Evolutionary conservation across 495 filamentous ascomycete genomes (phyloP).

Genomic region (Pyrenopolyporus hunteri): DNA sequence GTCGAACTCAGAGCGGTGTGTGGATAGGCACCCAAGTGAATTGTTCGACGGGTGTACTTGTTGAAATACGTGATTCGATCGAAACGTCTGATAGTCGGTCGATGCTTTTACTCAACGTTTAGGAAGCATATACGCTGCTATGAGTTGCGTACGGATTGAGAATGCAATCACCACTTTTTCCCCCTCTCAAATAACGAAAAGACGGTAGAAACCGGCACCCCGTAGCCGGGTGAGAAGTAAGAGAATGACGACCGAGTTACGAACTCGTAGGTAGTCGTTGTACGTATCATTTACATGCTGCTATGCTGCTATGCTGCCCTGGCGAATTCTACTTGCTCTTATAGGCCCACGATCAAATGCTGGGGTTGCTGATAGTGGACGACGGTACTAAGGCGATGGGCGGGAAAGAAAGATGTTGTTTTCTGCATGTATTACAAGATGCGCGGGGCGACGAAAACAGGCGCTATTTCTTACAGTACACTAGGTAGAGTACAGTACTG

Average conservation of each 20-base stretch:
- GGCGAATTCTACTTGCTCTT: conserved; percentile 14
- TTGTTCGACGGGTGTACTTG: conserved; percentile 11
- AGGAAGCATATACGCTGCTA: not conserved
- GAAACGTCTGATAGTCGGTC: conserved; percentile 32
- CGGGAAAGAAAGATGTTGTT: conserved; percentile 5
- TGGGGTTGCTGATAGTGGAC: conserved; percentile 16
- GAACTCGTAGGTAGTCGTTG: not conserved
- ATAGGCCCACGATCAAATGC: conserved; percentile 18
- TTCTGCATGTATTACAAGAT: conserved; percentile 3
- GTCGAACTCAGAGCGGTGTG: conserved; percentile 27
- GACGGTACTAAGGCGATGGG: conserved; percentile 9
- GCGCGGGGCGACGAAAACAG: conserved; percentile 7
- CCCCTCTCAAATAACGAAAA: conserved; percentile 5
- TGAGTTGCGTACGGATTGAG: not conserved
- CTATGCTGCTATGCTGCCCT: not conserved
- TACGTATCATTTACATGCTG: not conserved
- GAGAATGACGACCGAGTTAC: conserved; percentile 15
- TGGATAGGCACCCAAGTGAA: not conserved
- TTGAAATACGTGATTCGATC: conserved; percentile 4
- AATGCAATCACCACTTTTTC: conserved; percentile 13
- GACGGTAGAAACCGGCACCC: conserved; percentile 5
- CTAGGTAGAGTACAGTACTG: not conserved
- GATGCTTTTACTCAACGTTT: conserved; percentile 31
- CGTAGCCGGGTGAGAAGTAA: not conserved
- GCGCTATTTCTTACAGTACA: too few relatives aligned